phyloP scores from a whole-genome alignment of 2,329 filamentous ascomycete genomes.

The Ophiostoma tasmaniense region DNA sequence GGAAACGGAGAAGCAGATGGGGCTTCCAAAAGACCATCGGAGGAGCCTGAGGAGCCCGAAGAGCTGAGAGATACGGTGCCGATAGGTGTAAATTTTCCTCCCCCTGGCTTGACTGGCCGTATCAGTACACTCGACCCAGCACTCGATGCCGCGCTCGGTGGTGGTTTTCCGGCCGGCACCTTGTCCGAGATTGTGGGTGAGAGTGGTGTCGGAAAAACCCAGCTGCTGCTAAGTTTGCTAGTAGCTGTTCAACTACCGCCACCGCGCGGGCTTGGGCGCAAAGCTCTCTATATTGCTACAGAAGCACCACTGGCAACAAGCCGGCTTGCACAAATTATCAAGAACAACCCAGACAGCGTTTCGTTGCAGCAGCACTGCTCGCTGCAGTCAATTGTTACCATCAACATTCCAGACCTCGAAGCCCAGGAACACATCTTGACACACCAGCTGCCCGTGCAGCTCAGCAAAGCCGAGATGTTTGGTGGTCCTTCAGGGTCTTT shows the following conservation, averaged over 20 bases:
- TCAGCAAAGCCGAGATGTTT: constrained; percentile 57
- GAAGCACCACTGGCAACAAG: constrained; percentile 77
- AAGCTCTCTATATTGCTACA: constrained; percentile 89
- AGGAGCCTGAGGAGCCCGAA: not conserved
- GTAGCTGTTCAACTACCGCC: constrained; percentile 74
- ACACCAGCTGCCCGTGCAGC: constrained; percentile 76
- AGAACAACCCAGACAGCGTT: constrained; percentile 46
- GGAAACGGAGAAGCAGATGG: not conserved
- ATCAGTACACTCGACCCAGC: constrained; percentile 73
- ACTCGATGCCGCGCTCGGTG: constrained; percentile 67
- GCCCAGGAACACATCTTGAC: constrained; percentile 90
- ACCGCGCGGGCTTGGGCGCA: constrained; percentile 59
- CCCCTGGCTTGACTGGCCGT: constrained; percentile 26
- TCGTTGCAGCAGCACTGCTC: constrained; percentile 46
- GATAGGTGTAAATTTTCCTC: not conserved
- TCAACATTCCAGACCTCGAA: constrained; percentile 81
- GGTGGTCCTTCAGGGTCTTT: constrained; percentile 38
- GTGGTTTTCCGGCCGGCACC: constrained; percentile 72
- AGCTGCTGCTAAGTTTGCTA: constrained; percentile 78
- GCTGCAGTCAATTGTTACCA: constrained; percentile 68
- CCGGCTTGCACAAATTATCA: constrained; percentile 72
- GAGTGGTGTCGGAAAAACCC: constrained; percentile 90
- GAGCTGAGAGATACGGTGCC: constrained; percentile 5
- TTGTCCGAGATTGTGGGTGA: constrained; percentile 88
- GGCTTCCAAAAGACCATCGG: not conserved